phyloP scores from a whole-genome alignment of 805 yeast genomes.

The Tetrapisispora nanseiensis region DNA sequence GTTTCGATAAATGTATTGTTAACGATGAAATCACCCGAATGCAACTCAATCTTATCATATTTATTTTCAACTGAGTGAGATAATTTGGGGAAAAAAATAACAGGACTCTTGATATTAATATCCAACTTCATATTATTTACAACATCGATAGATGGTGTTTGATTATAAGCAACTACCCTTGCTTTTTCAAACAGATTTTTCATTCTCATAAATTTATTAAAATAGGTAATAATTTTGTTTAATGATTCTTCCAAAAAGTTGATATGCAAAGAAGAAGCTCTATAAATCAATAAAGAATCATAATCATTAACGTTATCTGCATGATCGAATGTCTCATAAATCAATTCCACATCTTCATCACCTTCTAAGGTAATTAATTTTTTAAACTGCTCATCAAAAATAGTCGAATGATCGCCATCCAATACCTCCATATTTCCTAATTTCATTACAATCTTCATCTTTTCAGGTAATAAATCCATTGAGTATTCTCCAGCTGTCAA shows the following conservation, averaged over 20 bases:
- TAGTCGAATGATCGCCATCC: conserved; percentile 56
- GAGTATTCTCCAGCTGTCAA: conserved; percentile 63
- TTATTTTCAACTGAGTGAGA: conserved; percentile 33
- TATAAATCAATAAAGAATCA: conserved; percentile 30
- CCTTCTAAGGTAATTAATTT: conserved; percentile 74
- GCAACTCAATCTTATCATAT: conserved; percentile 56
- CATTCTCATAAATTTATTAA: conserved; percentile 73
- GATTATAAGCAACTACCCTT: conserved; percentile 77
- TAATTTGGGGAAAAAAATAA: conserved; percentile 62
- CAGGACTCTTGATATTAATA: conserved; percentile 69
- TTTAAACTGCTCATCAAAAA: conserved; percentile 49
- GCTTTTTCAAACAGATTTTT: conserved; percentile 84
- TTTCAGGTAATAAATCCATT: conserved; percentile 63
- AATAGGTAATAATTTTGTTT: conserved; percentile 51
- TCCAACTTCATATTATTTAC: conserved; percentile 57
- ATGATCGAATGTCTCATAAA: conserved; percentile 71
- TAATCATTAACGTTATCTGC: conserved; percentile 38
- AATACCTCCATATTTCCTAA: conserved; percentile 71
- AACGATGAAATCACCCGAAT: conserved; percentile 75
- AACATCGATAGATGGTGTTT: conserved; percentile 52
- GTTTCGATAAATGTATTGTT: conserved; percentile 44
- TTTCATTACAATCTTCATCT: conserved; percentile 58
- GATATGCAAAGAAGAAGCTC: conserved; percentile 65
- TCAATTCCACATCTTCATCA: conserved; percentile 60
- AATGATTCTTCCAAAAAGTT: conserved; percentile 79